Percentiles rank a stretch among this genome's conserved stretches.
Evolutionary conservation across 768 basidiomycete species (phyloP).

Genomic region (Boletus sp.): DNA sequence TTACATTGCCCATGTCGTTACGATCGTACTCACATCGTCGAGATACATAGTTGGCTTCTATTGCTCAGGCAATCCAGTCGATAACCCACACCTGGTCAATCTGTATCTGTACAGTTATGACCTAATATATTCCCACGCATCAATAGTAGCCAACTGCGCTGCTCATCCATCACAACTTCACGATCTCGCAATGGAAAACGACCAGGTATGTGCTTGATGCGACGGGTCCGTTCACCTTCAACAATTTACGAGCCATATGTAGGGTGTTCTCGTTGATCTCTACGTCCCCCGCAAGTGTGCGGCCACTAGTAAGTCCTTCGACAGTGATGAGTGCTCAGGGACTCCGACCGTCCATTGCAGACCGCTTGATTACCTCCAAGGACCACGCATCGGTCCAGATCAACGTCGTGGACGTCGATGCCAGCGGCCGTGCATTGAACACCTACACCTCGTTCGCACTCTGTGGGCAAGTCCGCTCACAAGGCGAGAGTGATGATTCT

Average conservation of each 20-base stretch:
- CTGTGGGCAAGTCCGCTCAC: constrained; percentile 89
- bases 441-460: constrained; percentile 92
- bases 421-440: constrained; percentile 71
- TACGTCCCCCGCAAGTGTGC: constrained; percentile 99
- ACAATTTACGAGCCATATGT: constrained; percentile 4
- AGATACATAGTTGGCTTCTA: neutral
- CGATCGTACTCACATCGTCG: neutral
- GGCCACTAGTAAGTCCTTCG: constrained; percentile 77
- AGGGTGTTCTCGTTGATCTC: constrained; percentile 99
- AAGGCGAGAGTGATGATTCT: constrained; percentile 95
- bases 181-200: constrained; percentile 77
- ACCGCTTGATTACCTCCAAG: constrained; percentile 98
- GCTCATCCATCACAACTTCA: constrained; percentile 2
- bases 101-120: constrained; percentile 32
- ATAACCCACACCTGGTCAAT: neutral
- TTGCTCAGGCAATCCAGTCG: constrained; percentile 1
- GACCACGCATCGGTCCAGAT: constrained; percentile 99
- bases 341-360: constrained; percentile 37
- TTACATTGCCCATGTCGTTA: constrained; percentile 1
- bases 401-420: constrained; percentile 91
- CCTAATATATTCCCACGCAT: constrained; percentile 27
- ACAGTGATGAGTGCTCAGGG: neutral
- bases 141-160: neutral
- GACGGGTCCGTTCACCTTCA: neutral
- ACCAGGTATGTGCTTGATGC: constrained; percentile 54